Base-by-base conservation (phyloP, 352 stramenopile species). In the Phytophthora pisi region DNA sequence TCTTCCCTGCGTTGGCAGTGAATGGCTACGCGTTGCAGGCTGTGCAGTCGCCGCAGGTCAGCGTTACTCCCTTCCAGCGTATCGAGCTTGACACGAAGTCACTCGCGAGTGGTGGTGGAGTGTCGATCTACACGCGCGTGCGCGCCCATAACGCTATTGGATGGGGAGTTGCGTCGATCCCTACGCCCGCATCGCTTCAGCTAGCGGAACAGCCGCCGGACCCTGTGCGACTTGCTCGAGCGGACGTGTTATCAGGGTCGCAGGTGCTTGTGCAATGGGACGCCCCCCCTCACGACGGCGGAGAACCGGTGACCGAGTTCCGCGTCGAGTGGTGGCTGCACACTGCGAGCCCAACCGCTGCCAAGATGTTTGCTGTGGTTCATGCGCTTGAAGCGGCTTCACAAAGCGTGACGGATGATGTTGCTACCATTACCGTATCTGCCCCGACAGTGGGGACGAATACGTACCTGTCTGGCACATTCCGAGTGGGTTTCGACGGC, bases 401-500 rank as follows among this genome's bases (percentile, higher is more conserved):
- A 2, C 65, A 72, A 15, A 57, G 59, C 7, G 79, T 69, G n/a
- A 60, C 82, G 1, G 56, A 76, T 2, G 88, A 96, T 36, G 74
- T 94, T 16, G 76, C 88, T 23, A 86, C 78, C 0, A 86, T 95
- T 45, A 91, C 80, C 5, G 67, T 96, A 1, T 93, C 86, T 1
- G 82, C 85, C 43, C 86, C 88, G 7, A 86, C 61, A 0, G 57
- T 70, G 2, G 83, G 84, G 4, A 16, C 72, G 0, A 75, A 82
- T 24, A 80, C 53, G 11, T 86, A 74, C 53, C 58, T 95, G 0
- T 77, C 74, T 1, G 88, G 88, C 3, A 92, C 90, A 20, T 99
- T 99, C 77, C 88, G 86, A 4, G 70, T 99, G 18, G 78, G 72
- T 1, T 99, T 97, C 69, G 88, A 92, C 54, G 87, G 84, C 9